phyloP scores from a whole-genome alignment of 2,329 filamentous ascomycete species.

The Calonectria crousiana region DNA sequence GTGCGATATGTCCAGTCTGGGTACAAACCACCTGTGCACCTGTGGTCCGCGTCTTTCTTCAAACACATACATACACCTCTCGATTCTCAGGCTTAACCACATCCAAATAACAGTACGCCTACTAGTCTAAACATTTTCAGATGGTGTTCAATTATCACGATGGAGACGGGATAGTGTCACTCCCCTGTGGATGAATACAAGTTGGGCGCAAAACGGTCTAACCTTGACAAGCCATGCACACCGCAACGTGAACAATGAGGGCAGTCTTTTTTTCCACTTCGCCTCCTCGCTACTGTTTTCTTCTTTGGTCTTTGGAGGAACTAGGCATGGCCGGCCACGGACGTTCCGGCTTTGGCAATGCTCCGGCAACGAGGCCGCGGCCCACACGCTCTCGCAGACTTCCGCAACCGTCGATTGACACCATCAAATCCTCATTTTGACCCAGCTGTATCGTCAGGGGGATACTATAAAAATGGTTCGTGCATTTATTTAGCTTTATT shows the following conservation, averaged over 20 bases:
- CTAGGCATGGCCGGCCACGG: neutral
- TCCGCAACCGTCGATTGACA: neutral
- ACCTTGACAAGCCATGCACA: neutral
- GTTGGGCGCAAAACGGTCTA: neutral
- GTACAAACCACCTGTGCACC: neutral
- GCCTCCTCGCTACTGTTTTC: neutral
- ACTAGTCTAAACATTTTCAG: neutral
- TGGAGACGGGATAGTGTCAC: neutral
- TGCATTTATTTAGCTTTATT: no score
- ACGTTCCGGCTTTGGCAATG: neutral
- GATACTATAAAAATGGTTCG: neutral
- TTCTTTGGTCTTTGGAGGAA: neutral
- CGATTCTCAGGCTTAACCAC: neutral
- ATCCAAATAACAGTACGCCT: neutral
- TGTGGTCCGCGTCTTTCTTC: neutral
- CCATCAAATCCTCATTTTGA: no score
- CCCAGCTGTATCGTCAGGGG: neutral
- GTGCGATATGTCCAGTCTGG: neutral
- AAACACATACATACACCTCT: neutral
- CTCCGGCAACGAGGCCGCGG: neutral
- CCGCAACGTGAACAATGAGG: neutral
- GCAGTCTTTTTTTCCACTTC: neutral
- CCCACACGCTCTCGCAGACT: neutral
- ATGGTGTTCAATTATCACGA: neutral
- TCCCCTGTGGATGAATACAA: neutral